Evolutionary conservation across 371 early-diverging fungal genomes (phyloP).

Genomic region (Mycotypha africana): DNA sequence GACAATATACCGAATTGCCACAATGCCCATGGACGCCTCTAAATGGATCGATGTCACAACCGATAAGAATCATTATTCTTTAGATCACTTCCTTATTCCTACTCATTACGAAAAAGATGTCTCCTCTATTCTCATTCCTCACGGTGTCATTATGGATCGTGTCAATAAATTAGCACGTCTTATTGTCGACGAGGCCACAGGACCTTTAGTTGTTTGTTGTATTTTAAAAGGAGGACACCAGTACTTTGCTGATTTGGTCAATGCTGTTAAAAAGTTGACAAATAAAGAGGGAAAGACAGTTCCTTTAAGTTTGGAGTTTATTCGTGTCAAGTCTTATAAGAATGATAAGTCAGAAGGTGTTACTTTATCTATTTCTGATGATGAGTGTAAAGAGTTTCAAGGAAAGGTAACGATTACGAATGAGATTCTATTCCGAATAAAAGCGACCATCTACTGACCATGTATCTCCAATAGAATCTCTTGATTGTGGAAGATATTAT

Average conservation of each 20-base stretch:
- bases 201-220: slow-evolving; percentile 82
- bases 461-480: slow-evolving; percentile 58
- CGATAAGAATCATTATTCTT: slow-evolving; percentile 68
- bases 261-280: slow-evolving; percentile 77
- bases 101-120: slow-evolving; percentile 82
- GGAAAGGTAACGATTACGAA: slow-evolving; percentile 56
- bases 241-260: slow-evolving; percentile 87
- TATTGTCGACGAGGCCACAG: slow-evolving; percentile 65
- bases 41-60: slow-evolving; percentile 75
- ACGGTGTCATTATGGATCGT: slow-evolving; percentile 88
- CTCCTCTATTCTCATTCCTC: slow-evolving; percentile 82
- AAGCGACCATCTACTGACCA: not conserved
- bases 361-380: slow-evolving; percentile 80
- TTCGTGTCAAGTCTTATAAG: slow-evolving; percentile 85
- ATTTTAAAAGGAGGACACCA: slow-evolving; percentile 90
- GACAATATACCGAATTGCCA: slow-evolving; percentile 4
- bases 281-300: slow-evolving; percentile 69
- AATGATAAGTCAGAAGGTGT: slow-evolving; percentile 85
- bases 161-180: slow-evolving; percentile 80
- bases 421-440: not conserved
- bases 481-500: slow-evolving; percentile 93
- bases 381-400: slow-evolving; percentile 73
- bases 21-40: slow-evolving; percentile 52
- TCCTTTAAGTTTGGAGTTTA: slow-evolving; percentile 86
- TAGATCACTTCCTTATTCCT: slow-evolving; percentile 87